Evolutionary conservation across 805 yeast species (phyloP).

Genomic region (Candida gorgasii): DNA sequence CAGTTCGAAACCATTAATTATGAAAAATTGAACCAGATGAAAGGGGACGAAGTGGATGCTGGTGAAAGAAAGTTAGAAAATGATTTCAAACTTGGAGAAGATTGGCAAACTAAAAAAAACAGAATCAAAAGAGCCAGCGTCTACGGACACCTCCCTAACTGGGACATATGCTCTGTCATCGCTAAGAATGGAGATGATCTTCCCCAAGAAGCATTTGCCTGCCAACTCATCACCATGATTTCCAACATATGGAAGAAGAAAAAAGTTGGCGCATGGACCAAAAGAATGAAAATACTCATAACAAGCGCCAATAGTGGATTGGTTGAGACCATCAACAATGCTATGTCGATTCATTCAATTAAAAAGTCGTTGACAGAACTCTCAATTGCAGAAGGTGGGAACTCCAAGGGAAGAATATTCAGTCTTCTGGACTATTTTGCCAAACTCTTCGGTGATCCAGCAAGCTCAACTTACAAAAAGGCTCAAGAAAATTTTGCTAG

Average conservation of each 20-base stretch:
- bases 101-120: conserved; percentile 81
- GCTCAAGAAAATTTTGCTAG: conserved; percentile 86
- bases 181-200: conserved; percentile 95
- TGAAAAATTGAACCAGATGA: conserved; percentile 48
- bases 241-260: conserved; percentile 78
- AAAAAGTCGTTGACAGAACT: conserved; percentile 86
- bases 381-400: conserved; percentile 61
- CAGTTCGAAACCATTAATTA: conserved; percentile 40
- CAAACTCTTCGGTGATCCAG: conserved; percentile 69
- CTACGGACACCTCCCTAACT: conserved; percentile 82
- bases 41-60: conserved; percentile 59
- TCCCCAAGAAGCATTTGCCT: conserved; percentile 97
- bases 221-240: conserved; percentile 87
- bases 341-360: conserved; percentile 89
- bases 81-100: conserved; percentile 92
- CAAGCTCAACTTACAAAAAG: conserved; percentile 53
- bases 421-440: conserved; percentile 77
- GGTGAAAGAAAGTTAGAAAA: conserved; percentile 93
- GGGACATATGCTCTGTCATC: conserved; percentile 95
- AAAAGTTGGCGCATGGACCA: conserved; percentile 82
- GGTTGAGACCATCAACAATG: conserved; percentile 95
- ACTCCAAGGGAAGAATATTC: conserved; percentile 68
- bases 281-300: conserved; percentile 85
- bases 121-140: conserved; percentile 77
- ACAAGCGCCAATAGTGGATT: conserved; percentile 90